Conservation (phyloP, 2,329 filamentous ascomycete species). For the Trichoderma breve region DNA sequence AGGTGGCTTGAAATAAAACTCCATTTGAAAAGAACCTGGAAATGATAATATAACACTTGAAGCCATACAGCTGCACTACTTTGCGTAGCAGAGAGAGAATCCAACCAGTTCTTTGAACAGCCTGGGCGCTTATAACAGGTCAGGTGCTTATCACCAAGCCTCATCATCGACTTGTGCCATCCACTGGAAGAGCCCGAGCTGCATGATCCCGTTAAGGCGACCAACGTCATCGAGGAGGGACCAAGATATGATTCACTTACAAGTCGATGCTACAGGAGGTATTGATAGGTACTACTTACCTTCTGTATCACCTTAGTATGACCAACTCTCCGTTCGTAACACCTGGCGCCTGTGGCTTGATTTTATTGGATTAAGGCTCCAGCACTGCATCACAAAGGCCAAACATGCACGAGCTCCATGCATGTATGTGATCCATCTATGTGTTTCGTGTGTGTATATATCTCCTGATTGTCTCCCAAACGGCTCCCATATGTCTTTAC, state of each 20-base stretch:
- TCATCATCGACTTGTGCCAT: background rate
- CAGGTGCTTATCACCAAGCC: background rate
- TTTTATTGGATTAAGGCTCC: background rate
- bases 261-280: background rate
- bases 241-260: background rate
- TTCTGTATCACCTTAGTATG: background rate
- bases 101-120: background rate
- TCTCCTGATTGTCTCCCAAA: background rate
- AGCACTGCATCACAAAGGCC: background rate
- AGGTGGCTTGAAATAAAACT: background rate
- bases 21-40: background rate
- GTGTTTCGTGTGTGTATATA: background rate
- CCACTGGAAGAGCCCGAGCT: background rate
- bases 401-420: background rate
- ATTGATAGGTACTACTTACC: background rate
- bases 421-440: too few relatives aligned
- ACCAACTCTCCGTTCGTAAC: background rate
- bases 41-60: background rate
- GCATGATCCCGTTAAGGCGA: background rate
- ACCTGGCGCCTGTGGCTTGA: background rate
- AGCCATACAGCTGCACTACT: background rate
- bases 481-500: background rate
- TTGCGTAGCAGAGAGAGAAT: rapidly evolving
- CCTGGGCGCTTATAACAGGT: background rate
- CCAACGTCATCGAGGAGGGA: background rate